Evolutionary conservation across 2,329 filamentous ascomycete species (phyloP).

Genomic region (Aspergillus intermedius): DNA sequence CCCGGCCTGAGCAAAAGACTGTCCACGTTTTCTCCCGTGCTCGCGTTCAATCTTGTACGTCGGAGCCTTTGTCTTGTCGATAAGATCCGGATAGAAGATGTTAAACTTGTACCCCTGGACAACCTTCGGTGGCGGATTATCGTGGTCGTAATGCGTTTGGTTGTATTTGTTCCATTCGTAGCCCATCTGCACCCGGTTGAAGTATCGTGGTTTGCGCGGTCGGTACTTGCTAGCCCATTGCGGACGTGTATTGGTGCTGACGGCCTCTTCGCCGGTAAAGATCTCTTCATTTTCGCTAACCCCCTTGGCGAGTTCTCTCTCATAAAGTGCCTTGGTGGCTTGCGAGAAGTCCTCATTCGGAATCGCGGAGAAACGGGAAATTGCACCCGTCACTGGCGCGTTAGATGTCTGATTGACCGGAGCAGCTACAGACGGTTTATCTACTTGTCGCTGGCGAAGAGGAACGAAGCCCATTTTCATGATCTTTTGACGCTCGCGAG

Average conservation of each 20-base stretch:
- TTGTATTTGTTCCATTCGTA: conserved; percentile 99
- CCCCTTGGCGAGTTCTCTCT: conserved; percentile 85
- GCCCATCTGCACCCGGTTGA: conserved; percentile 97
- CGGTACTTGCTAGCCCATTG: conserved; percentile 80
- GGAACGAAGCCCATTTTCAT: conserved; percentile 63
- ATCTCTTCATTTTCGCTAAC: conserved; percentile 93
- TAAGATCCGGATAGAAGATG: conserved; percentile 95
- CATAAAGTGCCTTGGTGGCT: conserved; percentile 81
- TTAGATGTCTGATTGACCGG: conserved; percentile 32
- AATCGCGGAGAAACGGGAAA: conserved; percentile 62
- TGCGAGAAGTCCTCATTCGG: conserved; percentile 76
- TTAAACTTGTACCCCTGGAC: conserved; percentile 99
- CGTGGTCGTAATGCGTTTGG: conserved; percentile 97
- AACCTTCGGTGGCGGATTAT: conserved; percentile 94
- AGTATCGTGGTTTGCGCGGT: conserved; percentile 89
- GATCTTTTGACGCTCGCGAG: conserved; percentile 54
- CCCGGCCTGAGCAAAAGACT: conserved; percentile 87
- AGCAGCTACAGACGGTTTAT: conserved; percentile 24
- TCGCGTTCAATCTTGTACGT: conserved; percentile 95
- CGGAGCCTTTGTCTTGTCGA: conserved; percentile 89
- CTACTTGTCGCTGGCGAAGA: conserved; percentile 41
- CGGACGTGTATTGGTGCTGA: conserved; percentile 58
- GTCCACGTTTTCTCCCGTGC: conserved; percentile 77
- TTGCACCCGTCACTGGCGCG: conserved; percentile 47
- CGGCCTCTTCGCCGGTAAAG: conserved; percentile 80